These are phyloP conservation scores for Suillus lakei DNA, from an alignment of 768 basidiomycete genomes.

Conservation along the genomic window DNA sequence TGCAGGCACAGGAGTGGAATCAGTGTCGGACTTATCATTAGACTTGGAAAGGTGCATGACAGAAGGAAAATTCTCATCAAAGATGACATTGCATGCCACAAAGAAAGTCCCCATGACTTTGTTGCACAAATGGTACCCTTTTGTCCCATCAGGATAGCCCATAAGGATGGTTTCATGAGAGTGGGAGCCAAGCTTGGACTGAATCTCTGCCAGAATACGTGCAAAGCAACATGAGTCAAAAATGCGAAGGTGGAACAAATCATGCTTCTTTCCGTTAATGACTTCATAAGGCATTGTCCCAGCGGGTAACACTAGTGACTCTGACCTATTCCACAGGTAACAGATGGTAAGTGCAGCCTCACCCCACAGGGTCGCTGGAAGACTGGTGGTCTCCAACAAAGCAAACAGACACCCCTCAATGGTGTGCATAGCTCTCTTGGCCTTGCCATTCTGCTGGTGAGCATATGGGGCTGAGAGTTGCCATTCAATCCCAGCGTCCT, in stretches of 20 bases:
- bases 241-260: constrained; percentile 22
- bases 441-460: background rate
- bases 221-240: constrained; percentile 26
- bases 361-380: background rate
- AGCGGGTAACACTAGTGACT: fast-evolving
- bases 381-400: background rate
- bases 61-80: background rate
- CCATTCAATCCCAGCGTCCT: background rate
- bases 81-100: background rate
- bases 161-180: constrained; percentile 11
- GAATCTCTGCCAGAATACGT: constrained; percentile 1
- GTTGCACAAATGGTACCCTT: fast-evolving
- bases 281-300: constrained; percentile 24
- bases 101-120: fast-evolving
- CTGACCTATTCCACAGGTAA: background rate
- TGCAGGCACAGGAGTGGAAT: too few species aligned
- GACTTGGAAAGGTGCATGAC: fast-evolving
- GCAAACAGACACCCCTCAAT: background rate
- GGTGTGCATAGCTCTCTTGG: fast-evolving
- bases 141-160: background rate
- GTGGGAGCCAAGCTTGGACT: constrained; percentile 12
- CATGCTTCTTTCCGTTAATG: constrained; percentile 26
- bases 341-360: background rate
- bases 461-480: background rate
- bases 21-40: background rate